A percentile compares a stretch with the other conserved stretches of the same genome.
Evolutionary conservation across 805 yeast species (phyloP).

Genomic region (Candida verbasci): DNA sequence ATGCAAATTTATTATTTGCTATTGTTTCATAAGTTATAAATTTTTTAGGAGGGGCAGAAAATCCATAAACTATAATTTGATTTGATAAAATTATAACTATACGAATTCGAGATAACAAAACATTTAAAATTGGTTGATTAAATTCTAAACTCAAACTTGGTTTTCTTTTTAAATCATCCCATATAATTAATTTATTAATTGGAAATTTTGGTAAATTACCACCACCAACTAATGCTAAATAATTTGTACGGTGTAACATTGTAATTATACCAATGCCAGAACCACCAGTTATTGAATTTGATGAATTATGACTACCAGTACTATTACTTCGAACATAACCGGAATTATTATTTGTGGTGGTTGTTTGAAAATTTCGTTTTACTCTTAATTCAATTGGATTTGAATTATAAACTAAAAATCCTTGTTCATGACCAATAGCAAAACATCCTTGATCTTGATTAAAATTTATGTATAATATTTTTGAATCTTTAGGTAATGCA

Average conservation of each 20-base stretch:
- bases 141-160: constrained; percentile 73
- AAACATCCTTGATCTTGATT: constrained; percentile 92
- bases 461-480: constrained; percentile 54
- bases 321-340: constrained; percentile 1
- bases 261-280: constrained; percentile 70
- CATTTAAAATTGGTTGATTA: constrained; percentile 68
- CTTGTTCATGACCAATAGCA: constrained; percentile 74
- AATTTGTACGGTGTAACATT: constrained; percentile 89
- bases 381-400: constrained; percentile 82
- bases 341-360: not conserved
- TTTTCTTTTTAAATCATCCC: constrained; percentile 86
- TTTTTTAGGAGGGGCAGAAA: constrained; percentile 72
- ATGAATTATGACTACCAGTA: constrained; percentile 3
- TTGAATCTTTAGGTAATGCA: constrained; percentile 10
- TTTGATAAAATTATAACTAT: constrained; percentile 68
- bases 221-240: constrained; percentile 86
- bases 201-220: constrained; percentile 78
- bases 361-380: constrained; percentile 42
- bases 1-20: constrained; percentile 57
- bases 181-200: constrained; percentile 72
- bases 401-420: constrained; percentile 80
- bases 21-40: constrained; percentile 62
- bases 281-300: constrained; percentile 12
- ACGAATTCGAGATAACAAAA: constrained; percentile 67
- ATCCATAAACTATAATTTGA: constrained; percentile 71